Conservation (phyloP, 2,329 filamentous ascomycete species). For the Pleoardoris graminearum region DNA sequence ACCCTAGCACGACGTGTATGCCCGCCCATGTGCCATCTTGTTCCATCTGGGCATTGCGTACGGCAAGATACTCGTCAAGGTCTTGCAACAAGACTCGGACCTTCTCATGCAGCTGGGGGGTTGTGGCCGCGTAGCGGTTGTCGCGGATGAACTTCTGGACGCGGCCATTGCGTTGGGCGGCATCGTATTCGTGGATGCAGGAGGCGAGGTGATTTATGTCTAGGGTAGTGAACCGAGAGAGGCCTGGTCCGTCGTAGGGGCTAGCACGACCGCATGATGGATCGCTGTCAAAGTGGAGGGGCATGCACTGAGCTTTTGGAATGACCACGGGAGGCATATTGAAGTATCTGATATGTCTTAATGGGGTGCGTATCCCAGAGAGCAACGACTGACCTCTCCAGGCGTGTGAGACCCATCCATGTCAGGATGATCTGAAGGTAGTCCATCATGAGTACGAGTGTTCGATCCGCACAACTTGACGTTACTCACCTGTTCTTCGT, state of each 20-base stretch:
- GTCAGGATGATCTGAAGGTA: background rate
- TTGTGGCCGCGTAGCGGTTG: conserved; percentile 4
- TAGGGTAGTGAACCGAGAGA: conserved; percentile 8
- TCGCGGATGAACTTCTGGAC: conserved; percentile 19
- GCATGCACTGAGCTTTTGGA: conserved; percentile 14
- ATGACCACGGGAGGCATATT: conserved; percentile 19
- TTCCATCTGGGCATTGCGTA: conserved; percentile 3
- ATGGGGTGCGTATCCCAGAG: background rate
- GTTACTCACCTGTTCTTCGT: conserved; percentile 14
- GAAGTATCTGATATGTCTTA: conserved; percentile 12
- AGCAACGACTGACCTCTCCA: background rate
- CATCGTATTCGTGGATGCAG: conserved; percentile 14
- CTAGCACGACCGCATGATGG: background rate
- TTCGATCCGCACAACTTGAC: conserved; percentile 11
- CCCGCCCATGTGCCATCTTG: conserved; percentile 5
- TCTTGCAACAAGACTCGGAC: background rate
- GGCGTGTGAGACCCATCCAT: conserved; percentile 5
- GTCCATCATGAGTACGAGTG: conserved; percentile 11
- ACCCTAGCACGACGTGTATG: conserved; percentile 11
- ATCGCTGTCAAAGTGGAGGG: conserved; percentile 1
- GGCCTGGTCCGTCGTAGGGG: background rate
- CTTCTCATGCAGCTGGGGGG: background rate
- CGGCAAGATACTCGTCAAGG: conserved; percentile 2
- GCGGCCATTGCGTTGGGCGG: conserved; percentile 11
- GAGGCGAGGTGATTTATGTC: background rate